Evolutionary conservation across 108 stramenopile genomes (phyloP).

Genomic region (Aurantiochytrium sp.): DNA sequence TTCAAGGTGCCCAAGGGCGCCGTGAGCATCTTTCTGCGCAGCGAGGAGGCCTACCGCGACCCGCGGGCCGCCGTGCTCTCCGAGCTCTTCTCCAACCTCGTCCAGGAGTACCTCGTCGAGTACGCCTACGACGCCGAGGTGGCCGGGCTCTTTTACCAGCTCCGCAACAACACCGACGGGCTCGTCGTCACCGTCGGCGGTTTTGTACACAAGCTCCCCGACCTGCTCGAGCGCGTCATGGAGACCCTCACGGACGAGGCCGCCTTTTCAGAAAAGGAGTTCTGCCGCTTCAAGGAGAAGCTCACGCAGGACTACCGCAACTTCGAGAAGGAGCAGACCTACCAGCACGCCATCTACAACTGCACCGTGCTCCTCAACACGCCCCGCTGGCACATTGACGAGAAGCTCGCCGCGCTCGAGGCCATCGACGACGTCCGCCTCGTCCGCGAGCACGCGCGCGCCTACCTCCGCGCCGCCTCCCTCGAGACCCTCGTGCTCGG

Average conservation of each 20-base stretch:
- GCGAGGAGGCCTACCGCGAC: background rate
- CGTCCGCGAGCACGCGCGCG: background rate
- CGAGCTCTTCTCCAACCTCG: background rate
- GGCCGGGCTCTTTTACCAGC: constrained; percentile 14
- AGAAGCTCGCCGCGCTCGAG: background rate
- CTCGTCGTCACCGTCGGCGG: constrained; percentile 53
- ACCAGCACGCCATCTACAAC: background rate
- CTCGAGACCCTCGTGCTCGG: background rate
- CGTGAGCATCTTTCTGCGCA: background rate
- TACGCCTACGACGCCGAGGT: constrained; percentile 30
- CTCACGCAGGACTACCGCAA: background rate
- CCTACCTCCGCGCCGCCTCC: background rate
- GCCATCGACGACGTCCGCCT: background rate
- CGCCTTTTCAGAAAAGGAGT: constrained; percentile 22
- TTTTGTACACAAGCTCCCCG: constrained; percentile 71
- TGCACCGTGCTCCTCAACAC: background rate
- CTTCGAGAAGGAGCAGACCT: constrained; percentile 3
- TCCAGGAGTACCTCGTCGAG: constrained; percentile 19
- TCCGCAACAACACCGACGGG: constrained; percentile 15
- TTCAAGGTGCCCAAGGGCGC: constrained; percentile 30
- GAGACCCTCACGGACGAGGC: constrained; percentile 36
- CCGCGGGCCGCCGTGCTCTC: background rate
- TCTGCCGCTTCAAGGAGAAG: constrained; percentile 34
- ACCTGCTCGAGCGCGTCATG: constrained; percentile 60
- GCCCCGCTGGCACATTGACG: constrained; percentile 6